phyloP scores from a whole-genome alignment of 2,329 filamentous ascomycete species.

The Xylaria digitata region DNA sequence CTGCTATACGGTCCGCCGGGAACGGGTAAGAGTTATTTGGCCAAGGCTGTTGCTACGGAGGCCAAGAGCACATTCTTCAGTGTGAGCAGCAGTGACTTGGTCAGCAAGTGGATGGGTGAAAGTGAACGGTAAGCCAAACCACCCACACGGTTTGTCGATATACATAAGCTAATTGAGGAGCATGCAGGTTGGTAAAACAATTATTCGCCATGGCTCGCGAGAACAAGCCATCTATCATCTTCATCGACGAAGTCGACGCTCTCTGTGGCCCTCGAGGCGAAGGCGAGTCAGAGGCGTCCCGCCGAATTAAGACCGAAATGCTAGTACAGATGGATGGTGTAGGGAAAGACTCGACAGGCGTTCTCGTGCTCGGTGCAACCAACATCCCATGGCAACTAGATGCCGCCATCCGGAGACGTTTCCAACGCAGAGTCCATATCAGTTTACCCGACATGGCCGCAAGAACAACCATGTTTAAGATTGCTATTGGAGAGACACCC shows the following conservation, averaged over 20 bases:
- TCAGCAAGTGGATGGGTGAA: conserved; percentile 99
- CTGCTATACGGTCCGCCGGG: conserved; percentile 94
- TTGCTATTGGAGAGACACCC: conserved; percentile 92
- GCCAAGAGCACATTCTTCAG: conserved; percentile 99
- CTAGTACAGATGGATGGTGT: conserved; percentile 99
- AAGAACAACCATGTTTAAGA: conserved; percentile 93
- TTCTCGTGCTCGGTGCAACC: conserved; percentile 93
- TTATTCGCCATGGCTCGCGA: conserved; percentile 98
- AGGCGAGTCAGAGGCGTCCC: conserved; percentile 96
- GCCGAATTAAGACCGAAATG: conserved; percentile 98
- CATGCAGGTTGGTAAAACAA: conserved; percentile 85
- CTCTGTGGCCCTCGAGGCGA: conserved; percentile 92
- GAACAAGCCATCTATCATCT: conserved; percentile 98
- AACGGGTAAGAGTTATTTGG: conserved; percentile 96
- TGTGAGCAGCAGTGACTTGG: conserved; percentile 94
- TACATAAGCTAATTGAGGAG: conserved; percentile 41
- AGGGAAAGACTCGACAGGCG: conserved; percentile 92
- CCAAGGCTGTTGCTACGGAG: conserved; percentile 97
- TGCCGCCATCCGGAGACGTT: conserved; percentile 92
- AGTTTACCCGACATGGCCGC: conserved; percentile 88
- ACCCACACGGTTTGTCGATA: conserved; percentile 12
- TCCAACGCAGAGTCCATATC: conserved; percentile 96
- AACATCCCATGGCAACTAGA: conserved; percentile 99
- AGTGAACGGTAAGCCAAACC: conserved; percentile 79
- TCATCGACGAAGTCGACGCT: conserved; percentile 98